Percentiles rank a stretch among this genome's conserved stretches.
Conservation (phyloP, 2,329 filamentous ascomycete genomes). For the Purpureocillium takamizusanense region DNA sequence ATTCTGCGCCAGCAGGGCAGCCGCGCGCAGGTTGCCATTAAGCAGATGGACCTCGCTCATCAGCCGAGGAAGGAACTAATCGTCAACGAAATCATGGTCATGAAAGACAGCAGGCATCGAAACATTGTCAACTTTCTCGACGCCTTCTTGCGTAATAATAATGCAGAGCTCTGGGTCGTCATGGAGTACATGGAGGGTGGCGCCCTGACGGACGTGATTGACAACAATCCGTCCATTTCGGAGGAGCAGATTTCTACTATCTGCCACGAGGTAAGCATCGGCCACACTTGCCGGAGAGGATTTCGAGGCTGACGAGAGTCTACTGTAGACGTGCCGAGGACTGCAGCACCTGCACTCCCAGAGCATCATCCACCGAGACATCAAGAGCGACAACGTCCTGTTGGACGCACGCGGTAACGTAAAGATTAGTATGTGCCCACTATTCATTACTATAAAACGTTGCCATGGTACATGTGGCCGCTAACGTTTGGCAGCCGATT, state of each 20-base stretch:
- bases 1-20: conserved; percentile 71
- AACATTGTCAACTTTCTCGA: conserved; percentile 99
- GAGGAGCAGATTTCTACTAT: conserved; percentile 98
- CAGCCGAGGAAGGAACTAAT: conserved; percentile 97
- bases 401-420: conserved; percentile 91
- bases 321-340: conserved; percentile 77
- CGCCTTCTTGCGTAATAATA: conserved; percentile 91
- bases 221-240: conserved; percentile 88
- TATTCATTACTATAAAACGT: too few relatives aligned
- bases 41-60: conserved; percentile 98
- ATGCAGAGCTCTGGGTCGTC: conserved; percentile 95
- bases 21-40: conserved; percentile 90
- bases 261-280: conserved; percentile 70
- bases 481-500: conserved; percentile 65
- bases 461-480: too few relatives aligned
- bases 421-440: conserved; percentile 73
- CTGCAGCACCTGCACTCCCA: conserved; percentile 90
- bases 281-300: background rate
- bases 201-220: conserved; percentile 94
- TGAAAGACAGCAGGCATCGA: conserved; percentile 97
- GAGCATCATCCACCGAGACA: conserved; percentile 97
- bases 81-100: conserved; percentile 98
- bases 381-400: conserved; percentile 98
- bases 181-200: conserved; percentile 99
- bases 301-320: conserved; percentile 9